A percentile compares a stretch with the other conserved stretches of the same genome.
phyloP scores from a whole-genome alignment of 345 rosid genomes.

The Punica granatum region DNA sequence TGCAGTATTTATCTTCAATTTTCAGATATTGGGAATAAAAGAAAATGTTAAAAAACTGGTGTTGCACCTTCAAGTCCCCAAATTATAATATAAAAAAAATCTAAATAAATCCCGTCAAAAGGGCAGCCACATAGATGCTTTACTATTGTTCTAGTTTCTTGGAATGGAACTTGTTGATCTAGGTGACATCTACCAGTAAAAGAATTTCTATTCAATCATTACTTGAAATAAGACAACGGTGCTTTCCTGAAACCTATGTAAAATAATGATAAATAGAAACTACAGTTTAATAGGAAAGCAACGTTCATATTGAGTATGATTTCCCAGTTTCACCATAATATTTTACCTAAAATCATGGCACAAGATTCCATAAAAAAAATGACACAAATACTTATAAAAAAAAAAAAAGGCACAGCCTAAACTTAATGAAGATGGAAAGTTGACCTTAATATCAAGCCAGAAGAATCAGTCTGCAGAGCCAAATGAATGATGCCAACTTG shows the following conservation, averaged over 20 bases:
- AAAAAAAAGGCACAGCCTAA: neutral
- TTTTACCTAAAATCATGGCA: neutral
- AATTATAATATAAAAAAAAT: no score
- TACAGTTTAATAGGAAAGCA: neutral
- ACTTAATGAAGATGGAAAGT: slow-evolving; percentile 10
- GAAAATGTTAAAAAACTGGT: neutral
- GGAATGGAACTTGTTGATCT: neutral
- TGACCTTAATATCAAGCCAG: slow-evolving; percentile 82
- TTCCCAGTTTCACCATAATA: neutral
- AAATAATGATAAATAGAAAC: neutral
- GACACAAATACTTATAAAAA: neutral
- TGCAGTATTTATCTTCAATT: neutral
- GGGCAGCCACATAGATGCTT: neutral
- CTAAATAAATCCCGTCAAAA: neutral
- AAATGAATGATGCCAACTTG: slow-evolving; percentile 93
- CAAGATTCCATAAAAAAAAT: neutral
- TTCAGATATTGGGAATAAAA: neutral
- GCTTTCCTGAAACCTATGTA: neutral
- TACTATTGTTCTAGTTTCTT: neutral
- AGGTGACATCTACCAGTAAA: neutral
- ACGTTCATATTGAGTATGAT: neutral
- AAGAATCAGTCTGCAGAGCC: slow-evolving; percentile 77
- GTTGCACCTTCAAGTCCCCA: neutral
- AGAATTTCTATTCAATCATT: neutral
- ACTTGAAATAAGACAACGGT: neutral